Base-by-base conservation (phyloP, 2,329 filamentous ascomycete genomes). In the Arachnomyces sp. region DNA sequence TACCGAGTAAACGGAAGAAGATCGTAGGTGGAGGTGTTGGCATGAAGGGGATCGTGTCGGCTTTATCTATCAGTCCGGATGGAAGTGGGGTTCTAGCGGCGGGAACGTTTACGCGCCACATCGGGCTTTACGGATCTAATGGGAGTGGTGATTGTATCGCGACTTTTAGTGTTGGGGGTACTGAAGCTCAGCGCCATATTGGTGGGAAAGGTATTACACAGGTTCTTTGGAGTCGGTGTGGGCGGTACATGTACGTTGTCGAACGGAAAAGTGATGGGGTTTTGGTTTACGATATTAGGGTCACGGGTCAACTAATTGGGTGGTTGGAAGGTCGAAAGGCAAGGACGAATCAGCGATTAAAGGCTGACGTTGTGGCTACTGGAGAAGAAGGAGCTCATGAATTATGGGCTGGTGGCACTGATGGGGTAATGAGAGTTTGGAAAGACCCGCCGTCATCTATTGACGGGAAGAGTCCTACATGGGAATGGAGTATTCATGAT, bases 331-430 rank as follows among this genome's bases (percentile, higher is more conserved):
- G 67, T 13, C 62, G 69, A 33, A 60, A 60, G 7, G 64, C 67
- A 2, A 36, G 57, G 6, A 77, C 74, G 2, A 73, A 73, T 36
- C 75, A 80, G 57, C 66, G 69, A n/a, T 54, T 81, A 42, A 69
- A 71, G 2, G 65, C 78, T 18, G 74, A 80, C 54, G 50, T 80
- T 4, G 61, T 65, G 8, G 37, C 56, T 21, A 48, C 52, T 45
- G 34, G 58, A 38, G 34, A 57, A 14, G 51, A 53, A 17, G 60
- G 56, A 8, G 60, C 63, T 7, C 66, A 72, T 49, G 74, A 80
- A 50, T 57, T 82, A 14, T 80, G 76, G 76, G 69, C 65, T 34
- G 78, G 78, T 7, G 77, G 76, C 0, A 67, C 57, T 1, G 77
- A 82, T 61, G 78, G 78, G 0, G 51, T 49, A 13, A 62, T 76